phyloP scores from a whole-genome alignment of 139 green algal species.

The Penium margaritaceum region DNA sequence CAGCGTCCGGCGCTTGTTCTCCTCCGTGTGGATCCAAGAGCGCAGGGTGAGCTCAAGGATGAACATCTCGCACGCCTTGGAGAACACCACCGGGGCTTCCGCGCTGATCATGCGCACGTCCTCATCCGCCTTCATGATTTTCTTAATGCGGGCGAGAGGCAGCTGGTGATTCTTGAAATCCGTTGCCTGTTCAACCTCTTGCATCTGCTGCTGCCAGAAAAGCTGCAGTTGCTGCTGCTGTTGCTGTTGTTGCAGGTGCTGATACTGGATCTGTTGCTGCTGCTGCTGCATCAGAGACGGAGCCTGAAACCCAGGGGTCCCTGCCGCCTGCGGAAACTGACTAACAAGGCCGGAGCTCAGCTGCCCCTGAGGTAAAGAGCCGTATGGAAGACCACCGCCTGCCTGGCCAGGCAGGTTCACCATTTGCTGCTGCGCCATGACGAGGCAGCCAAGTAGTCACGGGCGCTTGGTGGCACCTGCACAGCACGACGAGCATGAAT shows the following conservation, averaged over 20 bases:
- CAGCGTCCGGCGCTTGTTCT: conserved; percentile 91
- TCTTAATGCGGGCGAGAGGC: conserved; percentile 97
- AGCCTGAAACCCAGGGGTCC: too few species aligned
- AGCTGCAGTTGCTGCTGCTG: conserved; percentile 57
- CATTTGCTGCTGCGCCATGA: too few species aligned
- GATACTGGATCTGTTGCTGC: conserved; percentile 39
- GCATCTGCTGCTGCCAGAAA: conserved; percentile 76
- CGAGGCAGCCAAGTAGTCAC: too few species aligned
- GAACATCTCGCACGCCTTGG: conserved; percentile 96
- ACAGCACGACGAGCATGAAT: too few species aligned
- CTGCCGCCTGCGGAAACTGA: too few species aligned
- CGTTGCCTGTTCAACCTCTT: conserved; percentile 64
- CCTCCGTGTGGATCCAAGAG: conserved; percentile 87
- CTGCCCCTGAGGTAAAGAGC: too few species aligned
- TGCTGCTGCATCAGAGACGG: too few species aligned
- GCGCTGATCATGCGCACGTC: conserved; percentile 62
- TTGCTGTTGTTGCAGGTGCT: conserved; percentile 43
- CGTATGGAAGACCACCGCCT: too few species aligned
- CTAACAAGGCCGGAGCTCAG: too few species aligned
- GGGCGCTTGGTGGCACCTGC: too few species aligned
- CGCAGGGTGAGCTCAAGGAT: conserved; percentile 84
- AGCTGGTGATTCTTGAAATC: conserved; percentile 96
- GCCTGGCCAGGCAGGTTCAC: too few species aligned
- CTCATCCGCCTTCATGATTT: conserved; percentile 95
- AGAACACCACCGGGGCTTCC: conserved; percentile 94